A percentile compares a stretch with the other conserved stretches of the same genome.
Conservation (phyloP, 148 eudicot genomes). For the Salicornia ramosissima region DNA sequence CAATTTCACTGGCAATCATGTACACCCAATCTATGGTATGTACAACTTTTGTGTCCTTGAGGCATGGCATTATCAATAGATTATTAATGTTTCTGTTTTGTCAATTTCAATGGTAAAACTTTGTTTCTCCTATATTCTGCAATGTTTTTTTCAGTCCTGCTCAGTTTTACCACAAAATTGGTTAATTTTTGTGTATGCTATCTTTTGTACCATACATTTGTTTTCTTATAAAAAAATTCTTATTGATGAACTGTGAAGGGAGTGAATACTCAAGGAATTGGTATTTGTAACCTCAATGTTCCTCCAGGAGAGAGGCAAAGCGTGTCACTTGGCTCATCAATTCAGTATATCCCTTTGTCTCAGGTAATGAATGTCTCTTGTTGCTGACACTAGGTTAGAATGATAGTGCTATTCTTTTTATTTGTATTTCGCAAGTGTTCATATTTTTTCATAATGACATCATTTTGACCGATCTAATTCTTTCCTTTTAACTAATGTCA, state of each 20-base stretch:
- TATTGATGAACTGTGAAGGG: conserved; percentile 40
- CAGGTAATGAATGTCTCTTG: conserved; percentile 42
- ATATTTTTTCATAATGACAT: too few relatives aligned
- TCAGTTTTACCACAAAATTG: too few relatives aligned
- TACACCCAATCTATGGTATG: conserved; percentile 50
- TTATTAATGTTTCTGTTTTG: not conserved
- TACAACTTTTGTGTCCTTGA: not conserved
- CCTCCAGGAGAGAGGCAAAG: conserved; percentile 44
- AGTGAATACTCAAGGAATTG: conserved; percentile 41
- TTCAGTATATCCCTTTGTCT: conserved; percentile 42
- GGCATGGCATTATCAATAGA: not conserved
- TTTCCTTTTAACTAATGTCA: too few relatives aligned
- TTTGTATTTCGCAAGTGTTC: too few relatives aligned
- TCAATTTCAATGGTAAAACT: not conserved
- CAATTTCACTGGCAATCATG: conserved; percentile 61
- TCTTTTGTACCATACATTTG: conserved; percentile 12
- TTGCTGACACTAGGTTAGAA: conserved; percentile 1
- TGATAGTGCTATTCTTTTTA: not conserved
- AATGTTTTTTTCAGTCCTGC: not conserved
- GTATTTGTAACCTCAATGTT: conserved; percentile 38
- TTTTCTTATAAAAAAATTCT: not conserved
- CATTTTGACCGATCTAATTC: too few relatives aligned
- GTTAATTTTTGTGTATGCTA: too few relatives aligned
- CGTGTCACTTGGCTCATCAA: conserved; percentile 45
- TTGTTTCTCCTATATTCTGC: not conserved